A percentile compares a stretch with the other conserved stretches of the same genome.
Conservation (phyloP, 257 asterid species). For the Eucommia ulmoides region DNA sequence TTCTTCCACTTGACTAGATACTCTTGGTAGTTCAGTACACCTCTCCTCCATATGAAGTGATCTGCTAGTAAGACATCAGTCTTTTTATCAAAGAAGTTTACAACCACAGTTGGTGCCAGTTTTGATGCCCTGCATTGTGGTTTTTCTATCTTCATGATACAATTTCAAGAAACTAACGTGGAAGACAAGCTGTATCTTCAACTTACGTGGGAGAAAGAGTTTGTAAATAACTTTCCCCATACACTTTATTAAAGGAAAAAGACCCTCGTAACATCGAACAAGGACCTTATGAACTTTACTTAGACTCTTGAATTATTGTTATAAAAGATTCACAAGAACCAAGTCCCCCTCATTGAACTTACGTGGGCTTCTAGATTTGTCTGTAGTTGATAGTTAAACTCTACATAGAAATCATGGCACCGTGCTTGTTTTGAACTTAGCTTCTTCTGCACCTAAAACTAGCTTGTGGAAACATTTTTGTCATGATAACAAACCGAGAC, state of each 20-base stretch:
- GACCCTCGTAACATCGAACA: neutral
- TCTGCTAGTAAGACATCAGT: no score
- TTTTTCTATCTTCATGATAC: neutral
- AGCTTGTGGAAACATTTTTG: no score
- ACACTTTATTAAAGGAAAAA: neutral
- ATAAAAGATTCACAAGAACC: neutral
- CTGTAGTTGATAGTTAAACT: no score
- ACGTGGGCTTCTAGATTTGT: neutral
- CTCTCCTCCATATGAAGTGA: neutral
- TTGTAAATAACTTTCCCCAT: neutral
- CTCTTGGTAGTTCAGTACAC: neutral
- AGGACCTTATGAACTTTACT: neutral
- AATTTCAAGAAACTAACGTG: neutral
- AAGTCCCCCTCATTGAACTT: neutral
- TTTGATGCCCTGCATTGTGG: neutral
- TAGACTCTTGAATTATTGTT: neutral
- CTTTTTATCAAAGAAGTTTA: neutral
- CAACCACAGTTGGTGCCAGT: neutral
- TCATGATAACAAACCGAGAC: no score
- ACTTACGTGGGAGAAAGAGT: neutral
- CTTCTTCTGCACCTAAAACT: no score
- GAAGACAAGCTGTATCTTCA: neutral
- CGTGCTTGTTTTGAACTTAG: no score
- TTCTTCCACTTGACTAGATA: no score
- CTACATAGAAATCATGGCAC: no score